Evolutionary conservation across 805 yeast species (phyloP), one percentile per base, ranked within the genome.

Genomic region (Schwanniomyces yamadae): DNA sequence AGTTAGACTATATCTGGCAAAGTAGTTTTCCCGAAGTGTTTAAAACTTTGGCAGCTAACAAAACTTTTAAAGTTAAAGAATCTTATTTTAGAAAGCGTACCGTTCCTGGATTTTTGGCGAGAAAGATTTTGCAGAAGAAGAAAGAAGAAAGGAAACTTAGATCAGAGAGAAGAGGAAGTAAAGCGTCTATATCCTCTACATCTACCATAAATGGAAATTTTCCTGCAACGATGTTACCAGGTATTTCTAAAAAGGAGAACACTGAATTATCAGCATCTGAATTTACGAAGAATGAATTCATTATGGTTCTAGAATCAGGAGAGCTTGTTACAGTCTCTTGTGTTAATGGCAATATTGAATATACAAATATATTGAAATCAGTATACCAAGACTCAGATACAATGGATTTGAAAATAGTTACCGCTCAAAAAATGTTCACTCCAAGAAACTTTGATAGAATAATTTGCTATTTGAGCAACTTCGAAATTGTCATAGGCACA

Each of bases 371-470:
- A 5, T 28, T 59, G 8, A 44, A 42, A 5, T 40, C 51, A 8
- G 40, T 54, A 0, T 58, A 54, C 34, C 44, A 40, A 6, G 45
- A 40, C 11, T 10, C 28, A 23, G 41, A 37, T 16, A n/a, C 21
- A 10, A 13, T 26, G 6, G 33, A 25, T 10, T 28, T 44, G 5
- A 38, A 37, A 14, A 50, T 83, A n/a, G 63, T 67, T 1, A 65
- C 78, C 2, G 80, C 82, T 37, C 73, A 72, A 34, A 74, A 75
- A 41, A 54, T 87, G 8, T 54, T 72, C 2, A 81, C 95, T 0
- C 87, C 95, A 4, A 69, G 93, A 52, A 81, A 85, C 17, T 81
- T 78, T 49, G 93, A 85, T 53, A 66, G 90, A 42, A 60, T 86
- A 20, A 78, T 86, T 1, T 75, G 80, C 39, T 67, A 73, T 31